These are phyloP conservation scores for Eucalyptus guilfoylei DNA, from an alignment of 345 rosid genomes.

Conservation along the genomic window DNA sequence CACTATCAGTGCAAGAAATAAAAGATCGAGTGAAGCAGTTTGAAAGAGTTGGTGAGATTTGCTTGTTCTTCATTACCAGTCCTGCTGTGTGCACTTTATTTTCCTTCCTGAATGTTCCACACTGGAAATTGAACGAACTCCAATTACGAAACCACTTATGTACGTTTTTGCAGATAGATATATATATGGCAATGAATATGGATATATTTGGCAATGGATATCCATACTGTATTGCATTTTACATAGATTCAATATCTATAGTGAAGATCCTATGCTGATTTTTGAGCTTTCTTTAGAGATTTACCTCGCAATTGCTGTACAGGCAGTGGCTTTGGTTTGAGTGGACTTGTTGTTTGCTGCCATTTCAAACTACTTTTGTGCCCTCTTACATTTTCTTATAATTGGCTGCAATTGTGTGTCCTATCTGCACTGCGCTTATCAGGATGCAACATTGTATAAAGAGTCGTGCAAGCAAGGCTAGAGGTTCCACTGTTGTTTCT, in stretches of 20 bases:
- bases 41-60: slow-evolving; percentile 50
- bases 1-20: slow-evolving; percentile 53
- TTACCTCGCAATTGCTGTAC: neutral
- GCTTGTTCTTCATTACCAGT: neutral
- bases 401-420: neutral
- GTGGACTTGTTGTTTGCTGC: neutral
- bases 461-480: neutral
- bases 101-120: neutral
- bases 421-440: neutral
- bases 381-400: neutral
- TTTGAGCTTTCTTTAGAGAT: neutral
- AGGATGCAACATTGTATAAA: neutral
- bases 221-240: neutral
- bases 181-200: neutral
- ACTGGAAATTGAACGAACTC: neutral
- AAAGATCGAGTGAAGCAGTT: slow-evolving; percentile 77
- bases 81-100: neutral
- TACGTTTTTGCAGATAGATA: neutral
- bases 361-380: neutral
- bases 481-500: neutral
- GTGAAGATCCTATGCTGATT: neutral
- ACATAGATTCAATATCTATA: neutral
- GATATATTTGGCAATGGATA: neutral
- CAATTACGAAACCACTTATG: neutral
- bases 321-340: neutral